Percentiles rank a stretch among this genome's conserved stretches.
These are phyloP conservation scores for Talaromyces rugulosus DNA, from an alignment of 2,329 filamentous ascomycete species.

Conservation along the genomic window DNA sequence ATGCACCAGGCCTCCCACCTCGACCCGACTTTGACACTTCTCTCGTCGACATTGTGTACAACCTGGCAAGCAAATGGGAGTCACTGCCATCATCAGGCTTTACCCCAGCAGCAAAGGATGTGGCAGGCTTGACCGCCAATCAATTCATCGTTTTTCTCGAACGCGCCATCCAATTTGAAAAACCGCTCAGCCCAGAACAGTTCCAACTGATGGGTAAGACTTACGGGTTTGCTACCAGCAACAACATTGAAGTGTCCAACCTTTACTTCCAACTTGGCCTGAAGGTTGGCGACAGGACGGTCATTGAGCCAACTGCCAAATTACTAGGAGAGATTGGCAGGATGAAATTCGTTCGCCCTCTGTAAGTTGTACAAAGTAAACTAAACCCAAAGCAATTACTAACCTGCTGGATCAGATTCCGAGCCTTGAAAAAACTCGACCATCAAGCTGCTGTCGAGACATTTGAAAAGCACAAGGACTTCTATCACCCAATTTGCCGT, in stretches of 20 bases:
- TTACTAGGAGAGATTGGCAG: slow-evolving; percentile 78
- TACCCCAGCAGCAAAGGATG: slow-evolving; percentile 63
- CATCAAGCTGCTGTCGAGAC: slow-evolving; percentile 70
- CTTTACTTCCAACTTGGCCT: slow-evolving; percentile 79
- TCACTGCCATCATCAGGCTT: slow-evolving; percentile 45
- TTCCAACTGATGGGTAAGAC: slow-evolving; percentile 68
- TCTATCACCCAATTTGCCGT: slow-evolving; percentile 93
- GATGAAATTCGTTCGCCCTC: slow-evolving; percentile 94
- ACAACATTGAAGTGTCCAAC: slow-evolving; percentile 81
- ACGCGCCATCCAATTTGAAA: slow-evolving; percentile 63
- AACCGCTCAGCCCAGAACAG: slow-evolving; percentile 60
- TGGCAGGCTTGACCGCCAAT: slow-evolving; percentile 73
- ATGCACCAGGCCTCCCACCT: slow-evolving; percentile 78
- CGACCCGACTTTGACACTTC: slow-evolving; percentile 90
- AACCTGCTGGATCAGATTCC: slow-evolving; percentile 39
- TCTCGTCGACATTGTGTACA: slow-evolving; percentile 80
- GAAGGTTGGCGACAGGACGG: slow-evolving; percentile 63
- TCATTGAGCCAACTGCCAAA: slow-evolving; percentile 67
- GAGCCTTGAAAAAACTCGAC: slow-evolving; percentile 70
- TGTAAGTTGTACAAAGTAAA: slow-evolving; percentile 49
- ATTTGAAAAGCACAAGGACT: slow-evolving; percentile 81
- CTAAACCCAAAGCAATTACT: background rate
- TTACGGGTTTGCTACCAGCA: slow-evolving; percentile 69
- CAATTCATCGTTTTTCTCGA: slow-evolving; percentile 92
- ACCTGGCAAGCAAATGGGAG: slow-evolving; percentile 77